Conservation (phyloP, 2,329 filamentous ascomycete genomes). For the Fusarium sp. region DNA sequence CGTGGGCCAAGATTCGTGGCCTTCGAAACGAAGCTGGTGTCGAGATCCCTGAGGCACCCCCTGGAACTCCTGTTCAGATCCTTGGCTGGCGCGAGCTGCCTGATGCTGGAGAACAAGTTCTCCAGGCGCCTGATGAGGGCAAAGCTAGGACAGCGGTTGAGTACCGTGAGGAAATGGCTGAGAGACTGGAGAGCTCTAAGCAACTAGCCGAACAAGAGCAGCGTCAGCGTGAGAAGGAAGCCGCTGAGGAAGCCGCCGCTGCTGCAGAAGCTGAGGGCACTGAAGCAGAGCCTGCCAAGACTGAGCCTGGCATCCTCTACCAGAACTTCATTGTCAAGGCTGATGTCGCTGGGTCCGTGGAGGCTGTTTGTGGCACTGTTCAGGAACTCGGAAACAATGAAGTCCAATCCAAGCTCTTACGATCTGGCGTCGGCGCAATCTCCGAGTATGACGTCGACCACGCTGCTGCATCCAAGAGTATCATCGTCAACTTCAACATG, state of each 20-base stretch:
- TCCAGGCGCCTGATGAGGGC: conserved; percentile 83
- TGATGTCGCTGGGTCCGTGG: conserved; percentile 92
- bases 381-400: conserved; percentile 85
- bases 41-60: conserved; percentile 76
- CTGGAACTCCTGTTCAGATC: conserved; percentile 90
- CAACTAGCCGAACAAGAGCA: conserved; percentile 81
- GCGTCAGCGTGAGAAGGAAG: conserved; percentile 65
- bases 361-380: conserved; percentile 85
- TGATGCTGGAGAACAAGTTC: conserved; percentile 83
- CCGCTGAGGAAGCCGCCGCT: conserved; percentile 49
- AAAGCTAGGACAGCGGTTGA: conserved; percentile 81
- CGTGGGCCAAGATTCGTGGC: conserved; percentile 86
- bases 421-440: conserved; percentile 80
- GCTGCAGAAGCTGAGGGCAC: conserved; percentile 49
- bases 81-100: conserved; percentile 92
- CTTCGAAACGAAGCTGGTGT: conserved; percentile 86
- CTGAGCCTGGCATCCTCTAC: conserved; percentile 57
- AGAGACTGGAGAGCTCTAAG: conserved; percentile 78
- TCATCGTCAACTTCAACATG: conserved; percentile 89
- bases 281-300: conserved; percentile 52
- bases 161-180: conserved; percentile 77
- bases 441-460: conserved; percentile 90
- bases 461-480: conserved; percentile 78
- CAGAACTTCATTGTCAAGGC: conserved; percentile 90
- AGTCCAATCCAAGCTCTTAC: conserved; percentile 79